A percentile compares a stretch with the other conserved stretches of the same genome.
These are phyloP conservation scores for Rosa hybrid DNA, from an alignment of 331 rosid species.

Conservation along the genomic window DNA sequence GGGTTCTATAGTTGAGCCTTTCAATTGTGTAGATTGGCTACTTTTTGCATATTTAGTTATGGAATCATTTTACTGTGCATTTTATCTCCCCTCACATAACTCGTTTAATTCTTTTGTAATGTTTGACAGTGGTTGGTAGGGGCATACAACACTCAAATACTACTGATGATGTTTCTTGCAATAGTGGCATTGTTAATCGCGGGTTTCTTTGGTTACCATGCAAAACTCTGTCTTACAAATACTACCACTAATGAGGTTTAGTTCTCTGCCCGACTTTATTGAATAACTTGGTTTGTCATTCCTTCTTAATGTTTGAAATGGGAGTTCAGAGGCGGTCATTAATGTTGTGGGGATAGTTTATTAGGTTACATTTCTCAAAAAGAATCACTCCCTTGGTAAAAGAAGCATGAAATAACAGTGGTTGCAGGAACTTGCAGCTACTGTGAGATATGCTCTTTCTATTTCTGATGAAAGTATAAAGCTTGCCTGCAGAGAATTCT, in stretches of 20 bases:
- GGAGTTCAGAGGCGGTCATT: neutral
- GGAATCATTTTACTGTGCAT: neutral
- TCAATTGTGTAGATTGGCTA: neutral
- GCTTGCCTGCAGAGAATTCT: neutral
- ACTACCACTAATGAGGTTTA: slow-evolving; percentile 92
- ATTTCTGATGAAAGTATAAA: too few relatives aligned
- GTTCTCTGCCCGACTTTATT: slow-evolving; percentile 19
- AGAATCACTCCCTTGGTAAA: neutral
- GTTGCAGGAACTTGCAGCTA: slow-evolving; percentile 3
- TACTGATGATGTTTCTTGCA: slow-evolving; percentile 76
- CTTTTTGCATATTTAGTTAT: neutral
- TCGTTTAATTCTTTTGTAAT: slow-evolving; percentile 1
- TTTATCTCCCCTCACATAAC: neutral
- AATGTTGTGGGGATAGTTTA: neutral
- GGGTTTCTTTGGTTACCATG: slow-evolving; percentile 90
- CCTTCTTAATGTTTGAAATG: neutral
- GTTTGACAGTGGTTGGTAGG: slow-evolving; percentile 76
- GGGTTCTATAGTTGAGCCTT: neutral
- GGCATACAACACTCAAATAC: slow-evolving; percentile 83
- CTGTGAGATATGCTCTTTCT: neutral
- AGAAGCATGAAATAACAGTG: neutral
- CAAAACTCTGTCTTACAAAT: slow-evolving; percentile 82
- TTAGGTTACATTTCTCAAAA: neutral
- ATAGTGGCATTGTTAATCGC: slow-evolving; percentile 66
- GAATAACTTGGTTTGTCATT: slow-evolving; percentile 4